These are phyloP conservation scores for Calocybe indica DNA, from an alignment of 768 basidiomycete species.

Conservation along the genomic window DNA sequence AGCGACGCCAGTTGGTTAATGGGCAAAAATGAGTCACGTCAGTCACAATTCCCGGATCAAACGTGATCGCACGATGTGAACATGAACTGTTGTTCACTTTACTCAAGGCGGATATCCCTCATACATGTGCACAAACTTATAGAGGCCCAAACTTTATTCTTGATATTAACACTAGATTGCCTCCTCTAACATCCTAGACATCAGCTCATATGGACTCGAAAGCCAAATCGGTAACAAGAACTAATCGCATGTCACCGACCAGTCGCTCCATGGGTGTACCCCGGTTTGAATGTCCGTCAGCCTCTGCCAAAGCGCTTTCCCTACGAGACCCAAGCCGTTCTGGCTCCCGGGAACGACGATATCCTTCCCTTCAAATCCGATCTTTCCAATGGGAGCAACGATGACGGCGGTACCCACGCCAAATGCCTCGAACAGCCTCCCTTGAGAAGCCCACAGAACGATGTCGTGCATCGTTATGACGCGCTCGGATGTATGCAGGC, in stretches of 20 bases:
- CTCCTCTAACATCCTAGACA: too few relatives aligned
- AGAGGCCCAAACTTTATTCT: too few relatives aligned
- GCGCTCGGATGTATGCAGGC: slow-evolving; percentile 48
- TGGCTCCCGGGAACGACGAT: slow-evolving; percentile 45
- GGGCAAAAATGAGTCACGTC: too few relatives aligned
- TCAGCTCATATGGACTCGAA: too few relatives aligned
- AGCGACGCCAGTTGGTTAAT: too few relatives aligned
- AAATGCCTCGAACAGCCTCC: slow-evolving; percentile 67
- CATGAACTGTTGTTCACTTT: too few relatives aligned
- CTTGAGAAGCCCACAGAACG: slow-evolving; percentile 36
- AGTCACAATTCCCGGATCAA: too few relatives aligned
- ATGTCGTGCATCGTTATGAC: slow-evolving; percentile 56
- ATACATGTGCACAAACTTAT: too few relatives aligned
- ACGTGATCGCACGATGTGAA: too few relatives aligned
- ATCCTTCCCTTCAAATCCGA: slow-evolving; percentile 44
- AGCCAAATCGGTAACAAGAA: too few relatives aligned
- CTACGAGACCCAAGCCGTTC: slow-evolving; percentile 46
- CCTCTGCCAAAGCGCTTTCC: slow-evolving; percentile 54
- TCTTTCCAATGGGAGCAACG: slow-evolving; percentile 55
- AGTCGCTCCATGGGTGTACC: slow-evolving; percentile 50
- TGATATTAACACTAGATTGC: too few relatives aligned
- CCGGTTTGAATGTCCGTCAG: slow-evolving; percentile 74
- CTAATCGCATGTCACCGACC: slow-evolving; percentile 39
- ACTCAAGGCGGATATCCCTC: too few relatives aligned
- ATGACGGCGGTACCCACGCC: slow-evolving; percentile 75